These are phyloP conservation scores for Fusarium sp. DNA, from an alignment of 2,329 filamentous ascomycete species.

Conservation along the genomic window DNA sequence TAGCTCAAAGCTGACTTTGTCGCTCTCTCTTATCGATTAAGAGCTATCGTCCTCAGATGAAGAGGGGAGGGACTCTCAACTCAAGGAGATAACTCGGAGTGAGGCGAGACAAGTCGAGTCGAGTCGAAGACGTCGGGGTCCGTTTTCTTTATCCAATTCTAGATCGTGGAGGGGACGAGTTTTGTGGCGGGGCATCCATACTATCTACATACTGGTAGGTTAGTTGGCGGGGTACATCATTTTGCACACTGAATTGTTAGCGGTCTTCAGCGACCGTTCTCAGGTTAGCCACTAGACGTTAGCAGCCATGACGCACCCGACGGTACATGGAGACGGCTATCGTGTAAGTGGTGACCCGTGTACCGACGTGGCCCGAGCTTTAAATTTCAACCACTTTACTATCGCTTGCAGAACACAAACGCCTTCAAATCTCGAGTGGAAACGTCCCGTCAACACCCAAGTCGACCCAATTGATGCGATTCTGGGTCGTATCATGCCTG, in stretches of 20 bases:
- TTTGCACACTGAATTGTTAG: conserved; percentile 2
- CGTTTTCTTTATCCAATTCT: conserved; percentile 7
- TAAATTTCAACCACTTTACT: conserved; percentile 10
- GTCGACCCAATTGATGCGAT: conserved; percentile 16
- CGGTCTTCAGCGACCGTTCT: conserved; percentile 31
- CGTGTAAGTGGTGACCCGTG: conserved; percentile 34
- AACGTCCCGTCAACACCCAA: not conserved
- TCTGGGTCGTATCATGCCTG: conserved; percentile 45
- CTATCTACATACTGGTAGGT: not conserved
- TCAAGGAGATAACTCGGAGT: conserved; percentile 36
- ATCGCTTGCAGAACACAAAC: not conserved
- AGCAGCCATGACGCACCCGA: conserved; percentile 35
- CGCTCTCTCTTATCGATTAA: conserved; percentile 14
- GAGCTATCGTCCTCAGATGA: not conserved
- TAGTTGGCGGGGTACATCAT: conserved; percentile 34
- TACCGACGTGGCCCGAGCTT: conserved; percentile 41
- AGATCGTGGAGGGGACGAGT: conserved; percentile 37
- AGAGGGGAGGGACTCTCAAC: not conserved
- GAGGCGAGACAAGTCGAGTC: conserved; percentile 9
- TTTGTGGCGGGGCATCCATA: conserved; percentile 44
- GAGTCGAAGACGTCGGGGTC: conserved; percentile 12
- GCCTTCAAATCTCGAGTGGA: not conserved
- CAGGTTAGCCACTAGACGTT: conserved; percentile 10
- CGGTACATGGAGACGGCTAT: conserved; percentile 29
- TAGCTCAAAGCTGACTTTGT: not conserved